Base-by-base conservation (phyloP, 2,329 filamentous ascomycete species). In the Venturia pyrina region DNA sequence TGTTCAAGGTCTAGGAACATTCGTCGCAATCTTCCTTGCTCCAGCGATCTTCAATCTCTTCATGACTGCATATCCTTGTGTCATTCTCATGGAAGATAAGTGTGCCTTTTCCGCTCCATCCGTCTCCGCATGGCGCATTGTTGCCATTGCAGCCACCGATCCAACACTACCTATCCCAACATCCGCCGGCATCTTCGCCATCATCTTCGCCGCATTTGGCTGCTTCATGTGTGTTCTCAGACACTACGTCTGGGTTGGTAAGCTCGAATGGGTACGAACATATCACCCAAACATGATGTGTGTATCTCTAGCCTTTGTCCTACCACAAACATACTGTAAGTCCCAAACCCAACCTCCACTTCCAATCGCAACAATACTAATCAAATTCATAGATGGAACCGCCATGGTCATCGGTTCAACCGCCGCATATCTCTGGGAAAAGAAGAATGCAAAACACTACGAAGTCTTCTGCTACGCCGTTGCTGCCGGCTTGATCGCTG, bases 1-100 rank as follows among this genome's bases (percentile, higher is more conserved):
- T 69, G 87, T 86, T 0, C 87, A 89, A 74, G 81, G 80, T 53
- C 75, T 87, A 17, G 87, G 87, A 37, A 84, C 84, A 10, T 73
- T 88, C 41, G 81, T 88, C 61, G 82, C 86, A n/a, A 80, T 88
- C 69, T 88, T 88, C 77, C 76, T 89, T 15, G 85, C 87, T 0
- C 86, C 86, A 0, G 86, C 84, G 11, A 81, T 89, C 69, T 89
- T 89, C 71, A 82, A 88, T 43, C 82, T 89, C 57, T 89, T 89
- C 78, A 82, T 85, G 68, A 81, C 82, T 5, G 87, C 87, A 0
- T 89, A 90, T 73, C 87, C 87, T 0, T 89, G 87, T 72, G 87
- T 89, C 69, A 81, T 85, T 72, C 68, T 76, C 21, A 72, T 76
- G 1, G 76, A 76, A 0, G 75, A 79, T 5, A 76, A 69, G 5